Conservation (phyloP, 1,284 basidiomycete species). For the Fomitopsis schrenkii region DNA sequence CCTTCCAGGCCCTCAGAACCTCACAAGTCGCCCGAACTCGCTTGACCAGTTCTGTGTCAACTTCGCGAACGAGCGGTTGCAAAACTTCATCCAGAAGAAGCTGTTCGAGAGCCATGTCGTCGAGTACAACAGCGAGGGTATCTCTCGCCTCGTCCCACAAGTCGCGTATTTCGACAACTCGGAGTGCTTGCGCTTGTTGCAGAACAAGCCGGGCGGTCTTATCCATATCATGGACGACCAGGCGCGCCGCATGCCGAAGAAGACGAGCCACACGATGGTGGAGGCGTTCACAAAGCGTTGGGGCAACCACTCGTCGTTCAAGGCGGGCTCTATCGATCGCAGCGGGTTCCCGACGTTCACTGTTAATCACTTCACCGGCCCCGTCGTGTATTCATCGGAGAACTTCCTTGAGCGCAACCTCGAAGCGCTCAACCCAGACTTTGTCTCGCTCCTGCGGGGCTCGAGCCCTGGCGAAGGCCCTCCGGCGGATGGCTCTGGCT, state of each 20-base stretch:
- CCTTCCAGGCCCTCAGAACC: constrained; percentile 90
- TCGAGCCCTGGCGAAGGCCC: constrained; percentile 37
- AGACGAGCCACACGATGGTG: constrained; percentile 92
- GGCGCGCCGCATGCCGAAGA: constrained; percentile 80
- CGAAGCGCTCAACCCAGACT: constrained; percentile 89
- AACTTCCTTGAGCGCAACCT: constrained; percentile 88
- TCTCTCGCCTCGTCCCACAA: constrained; percentile 66
- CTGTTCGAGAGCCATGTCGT: constrained; percentile 78
- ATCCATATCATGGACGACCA: constrained; percentile 99
- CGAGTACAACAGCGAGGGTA: constrained; percentile 86
- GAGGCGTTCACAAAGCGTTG: constrained; percentile 93
- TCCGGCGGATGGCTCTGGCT: constrained; percentile 63
- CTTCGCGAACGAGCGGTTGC: constrained; percentile 89
- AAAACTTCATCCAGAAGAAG: constrained; percentile 78
- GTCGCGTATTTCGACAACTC: constrained; percentile 89
- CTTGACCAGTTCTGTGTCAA: constrained; percentile 97
- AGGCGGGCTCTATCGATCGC: constrained; percentile 70
- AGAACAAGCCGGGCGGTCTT: constrained; percentile 86
- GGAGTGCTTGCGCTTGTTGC: constrained; percentile 85
- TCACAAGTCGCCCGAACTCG: constrained; percentile 81
- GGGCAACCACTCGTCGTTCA: constrained; percentile 91
- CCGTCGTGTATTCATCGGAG: constrained; percentile 90
- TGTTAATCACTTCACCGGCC: constrained; percentile 87
- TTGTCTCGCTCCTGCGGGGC: constrained; percentile 85
- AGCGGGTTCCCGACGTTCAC: constrained; percentile 87